A percentile compares a stretch with the other conserved stretches of the same genome.
These are phyloP conservation scores for Alternaria gaisen DNA, from an alignment of 2,329 filamentous ascomycete genomes.

Conservation along the genomic window DNA sequence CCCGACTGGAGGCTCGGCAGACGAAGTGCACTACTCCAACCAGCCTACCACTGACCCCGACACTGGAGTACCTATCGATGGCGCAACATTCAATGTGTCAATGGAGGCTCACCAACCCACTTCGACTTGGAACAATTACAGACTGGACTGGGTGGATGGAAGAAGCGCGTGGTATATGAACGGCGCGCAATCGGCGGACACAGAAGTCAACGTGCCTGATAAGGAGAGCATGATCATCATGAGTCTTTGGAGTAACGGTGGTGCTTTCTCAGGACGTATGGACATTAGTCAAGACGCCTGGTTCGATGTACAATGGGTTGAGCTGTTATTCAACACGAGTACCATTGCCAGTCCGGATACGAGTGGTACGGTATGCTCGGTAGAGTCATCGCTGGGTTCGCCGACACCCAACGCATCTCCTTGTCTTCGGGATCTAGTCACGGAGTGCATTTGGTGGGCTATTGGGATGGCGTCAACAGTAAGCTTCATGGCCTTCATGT, in stretches of 20 bases:
- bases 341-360: background rate
- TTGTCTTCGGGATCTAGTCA: background rate
- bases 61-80: slow-evolving; percentile 14
- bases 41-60: slow-evolving; percentile 17
- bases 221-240: slow-evolving; percentile 18
- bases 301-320: slow-evolving; percentile 24
- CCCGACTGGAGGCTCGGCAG: slow-evolving; percentile 6
- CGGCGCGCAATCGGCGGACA: slow-evolving; percentile 5
- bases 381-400: slow-evolving; percentile 9
- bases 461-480: background rate
- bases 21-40: slow-evolving; percentile 18
- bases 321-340: slow-evolving; percentile 22
- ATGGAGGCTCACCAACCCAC: background rate
- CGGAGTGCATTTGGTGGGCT: background rate
- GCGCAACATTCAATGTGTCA: slow-evolving; percentile 20
- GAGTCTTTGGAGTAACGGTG: slow-evolving; percentile 24
- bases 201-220: slow-evolving; percentile 14
- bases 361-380: background rate
- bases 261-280: slow-evolving; percentile 19
- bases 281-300: slow-evolving; percentile 10
- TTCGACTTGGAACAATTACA: slow-evolving; percentile 21
- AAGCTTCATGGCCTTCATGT: background rate
- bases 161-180: slow-evolving; percentile 26
- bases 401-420: slow-evolving; percentile 2
- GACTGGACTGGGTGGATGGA: slow-evolving; percentile 17